Percentiles rank a stretch among this genome's conserved stretches.
phyloP scores from a whole-genome alignment of 2,329 filamentous ascomycete genomes.

The Diaporthe humulicola region DNA sequence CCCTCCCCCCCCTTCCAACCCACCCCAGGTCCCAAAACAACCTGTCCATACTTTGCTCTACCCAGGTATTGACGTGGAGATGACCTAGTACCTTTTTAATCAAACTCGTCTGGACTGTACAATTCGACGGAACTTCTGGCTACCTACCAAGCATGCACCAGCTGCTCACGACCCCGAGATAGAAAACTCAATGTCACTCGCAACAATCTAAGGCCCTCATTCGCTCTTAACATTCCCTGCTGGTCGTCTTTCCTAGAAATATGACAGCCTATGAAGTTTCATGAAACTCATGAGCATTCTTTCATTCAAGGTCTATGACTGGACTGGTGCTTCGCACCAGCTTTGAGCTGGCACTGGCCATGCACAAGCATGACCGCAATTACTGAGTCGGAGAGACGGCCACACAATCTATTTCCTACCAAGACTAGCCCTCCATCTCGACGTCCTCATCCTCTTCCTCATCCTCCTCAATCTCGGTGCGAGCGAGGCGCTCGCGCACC shows the following conservation, averaged over 20 bases:
- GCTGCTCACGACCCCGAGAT: not conserved
- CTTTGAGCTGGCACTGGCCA: too few species aligned
- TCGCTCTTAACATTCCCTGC: not conserved
- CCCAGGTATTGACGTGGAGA: not conserved
- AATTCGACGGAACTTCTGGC: not conserved
- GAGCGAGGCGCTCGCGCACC: slow-evolving; percentile 2
- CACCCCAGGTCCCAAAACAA: not conserved
- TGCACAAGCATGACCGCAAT: too few species aligned
- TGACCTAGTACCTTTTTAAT: not conserved
- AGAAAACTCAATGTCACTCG: not conserved
- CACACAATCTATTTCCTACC: too few species aligned
- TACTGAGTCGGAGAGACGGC: too few species aligned
- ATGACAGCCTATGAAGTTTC: too few species aligned
- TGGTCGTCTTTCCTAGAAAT: not conserved
- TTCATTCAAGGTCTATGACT: too few species aligned
- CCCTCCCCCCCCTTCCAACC: not conserved
- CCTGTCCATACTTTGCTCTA: not conserved
- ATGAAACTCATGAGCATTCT: too few species aligned
- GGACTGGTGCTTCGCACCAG: too few species aligned
- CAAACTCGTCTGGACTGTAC: not conserved
- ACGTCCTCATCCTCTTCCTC: not conserved
- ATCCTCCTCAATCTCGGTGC: not conserved
- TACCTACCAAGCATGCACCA: too few species aligned
- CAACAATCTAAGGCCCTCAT: not conserved
- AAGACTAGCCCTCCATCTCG: slow-evolving; percentile 21